These are phyloP conservation scores for Pyricularia sp. DNA, from an alignment of 2,329 filamentous ascomycete genomes.

Conservation along the genomic window DNA sequence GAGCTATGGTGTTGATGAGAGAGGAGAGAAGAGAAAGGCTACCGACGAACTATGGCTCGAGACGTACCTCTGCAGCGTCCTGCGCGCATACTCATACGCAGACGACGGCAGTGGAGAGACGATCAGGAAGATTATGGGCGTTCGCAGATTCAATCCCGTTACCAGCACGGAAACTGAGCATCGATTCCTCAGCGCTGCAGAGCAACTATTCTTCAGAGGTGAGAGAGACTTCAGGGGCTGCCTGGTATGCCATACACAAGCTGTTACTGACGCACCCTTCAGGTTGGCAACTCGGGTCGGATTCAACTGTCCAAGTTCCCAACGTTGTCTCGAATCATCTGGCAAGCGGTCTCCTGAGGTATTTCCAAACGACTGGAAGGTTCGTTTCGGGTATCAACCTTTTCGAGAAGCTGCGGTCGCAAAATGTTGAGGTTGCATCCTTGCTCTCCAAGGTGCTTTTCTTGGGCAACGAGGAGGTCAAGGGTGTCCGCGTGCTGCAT, in stretches of 20 bases:
- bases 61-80: conserved; percentile 88
- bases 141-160: conserved; percentile 91
- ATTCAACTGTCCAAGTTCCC: conserved; percentile 92
- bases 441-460: conserved; percentile 82
- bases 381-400: conserved; percentile 94
- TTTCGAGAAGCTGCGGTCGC: conserved; percentile 85
- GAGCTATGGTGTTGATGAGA: conserved; percentile 93
- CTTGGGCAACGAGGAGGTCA: conserved; percentile 94
- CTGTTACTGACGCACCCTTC: conserved; percentile 10
- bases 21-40: conserved; percentile 84
- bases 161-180: conserved; percentile 98
- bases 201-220: conserved; percentile 91
- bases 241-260: neutral
- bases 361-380: conserved; percentile 88
- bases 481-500: conserved; percentile 77
- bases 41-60: conserved; percentile 94
- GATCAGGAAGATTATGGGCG: conserved; percentile 95
- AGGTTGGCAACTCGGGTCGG: conserved; percentile 93
- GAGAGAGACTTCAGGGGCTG: conserved; percentile 9
- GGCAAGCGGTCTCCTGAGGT: conserved; percentile 83
- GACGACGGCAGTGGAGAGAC: conserved; percentile 89
- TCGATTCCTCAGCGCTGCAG: conserved; percentile 85
- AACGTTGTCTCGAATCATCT: conserved; percentile 95
- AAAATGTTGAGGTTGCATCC: conserved; percentile 89
- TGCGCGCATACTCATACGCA: conserved; percentile 91